Evolutionary conservation across 208 protist genomes (phyloP), one percentile per base, ranked within the genome.

Genomic region (Leishmania aethiopica): DNA sequence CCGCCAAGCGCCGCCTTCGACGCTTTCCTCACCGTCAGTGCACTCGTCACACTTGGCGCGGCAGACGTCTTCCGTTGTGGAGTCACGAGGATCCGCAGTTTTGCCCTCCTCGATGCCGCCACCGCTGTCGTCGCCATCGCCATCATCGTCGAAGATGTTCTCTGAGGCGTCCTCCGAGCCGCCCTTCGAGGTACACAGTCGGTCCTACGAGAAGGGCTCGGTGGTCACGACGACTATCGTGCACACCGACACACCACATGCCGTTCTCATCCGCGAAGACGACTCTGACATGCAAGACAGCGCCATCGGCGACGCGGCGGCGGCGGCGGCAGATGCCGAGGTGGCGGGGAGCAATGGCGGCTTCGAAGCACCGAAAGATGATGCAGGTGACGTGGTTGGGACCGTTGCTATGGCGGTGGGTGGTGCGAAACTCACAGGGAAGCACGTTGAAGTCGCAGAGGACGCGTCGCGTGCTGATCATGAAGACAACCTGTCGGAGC

Each of bases 11-110:
- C n/a, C 53, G 51, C 35, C 73, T 3, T 77, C 73, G n/a, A 75
- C 71, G 51, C 51, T 59, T 15, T 77, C 73, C n/a, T 77, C 73
- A 6, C 32, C 73, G 6, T 62, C 73, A n/a, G 51, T 37, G 32
- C 49, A 25, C 47, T 77, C 51, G 3, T 13, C 28, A 17, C 45
- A 11, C 71, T 59, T 47, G 3, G 71, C 42, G n/a, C 42, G 25
- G 47, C n/a, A 15, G 2, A 19, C 49, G 7, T 59, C 25, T 22
- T 49, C 35, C 67, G 40, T 19, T 47, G 40, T 28, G 67, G 42
- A 49, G 67, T 73, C 40, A 73, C 67, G 11, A 37, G 67, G 25
- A 32, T 32, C 42, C 10, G 40, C 40, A 51, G 40, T 1, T 2
- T 49, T 42, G 40, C 17, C 40, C 70, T 74, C 45, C 42, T 19